Base-by-base conservation (phyloP, 2,329 filamentous ascomycete genomes). In the Penicillium griseofulvum region DNA sequence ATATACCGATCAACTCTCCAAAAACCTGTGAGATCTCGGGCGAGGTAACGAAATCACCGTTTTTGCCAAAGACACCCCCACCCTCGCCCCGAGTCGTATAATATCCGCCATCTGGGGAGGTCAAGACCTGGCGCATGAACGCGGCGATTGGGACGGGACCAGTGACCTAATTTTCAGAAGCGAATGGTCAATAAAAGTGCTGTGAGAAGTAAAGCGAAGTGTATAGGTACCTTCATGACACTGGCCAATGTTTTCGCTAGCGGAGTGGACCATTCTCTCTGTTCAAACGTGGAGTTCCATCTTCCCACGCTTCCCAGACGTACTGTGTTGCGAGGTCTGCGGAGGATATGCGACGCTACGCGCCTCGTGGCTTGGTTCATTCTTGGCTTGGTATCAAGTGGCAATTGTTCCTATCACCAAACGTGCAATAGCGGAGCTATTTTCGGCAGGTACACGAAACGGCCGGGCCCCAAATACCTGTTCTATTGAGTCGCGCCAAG, bases 101-200 rank as follows among this genome's bases (percentile, higher is more conserved):
- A 78, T 99, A 99, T 51, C 94, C 94, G 55, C 91, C 91, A 37
- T 91, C 77, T 58, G 94, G 90, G 11, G 90, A 89, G 0, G 94
- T 99, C 60, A 99, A 84, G 72, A 93, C 97, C 87, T 97, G 96
- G 71, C 94, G 92, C 94, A 99, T 99, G 74, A 92, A 99, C 49
- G 91, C 88, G 5, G 94, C 92, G 57, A 99, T 83, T 0, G 94
- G 90, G 28, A 97, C 86, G 4, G 94, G 93, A 0, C 94, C 94
- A 11, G 94, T 97, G 38, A 88, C 85, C 86, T 89, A 64, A 16
- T 75, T 77, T 80, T 9, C 19, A 6, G 8, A 17, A 5, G 16
- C n/a, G 10, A 36, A 8, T 44, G 28, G 49, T 59, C 42, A 60
- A 57, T 43, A 36, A 47, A 10, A 22, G 9, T 37, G n/a, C 37